Base-by-base conservation (phyloP, 129 eudicot genomes). In the Chrysanthemum makinoi region DNA sequence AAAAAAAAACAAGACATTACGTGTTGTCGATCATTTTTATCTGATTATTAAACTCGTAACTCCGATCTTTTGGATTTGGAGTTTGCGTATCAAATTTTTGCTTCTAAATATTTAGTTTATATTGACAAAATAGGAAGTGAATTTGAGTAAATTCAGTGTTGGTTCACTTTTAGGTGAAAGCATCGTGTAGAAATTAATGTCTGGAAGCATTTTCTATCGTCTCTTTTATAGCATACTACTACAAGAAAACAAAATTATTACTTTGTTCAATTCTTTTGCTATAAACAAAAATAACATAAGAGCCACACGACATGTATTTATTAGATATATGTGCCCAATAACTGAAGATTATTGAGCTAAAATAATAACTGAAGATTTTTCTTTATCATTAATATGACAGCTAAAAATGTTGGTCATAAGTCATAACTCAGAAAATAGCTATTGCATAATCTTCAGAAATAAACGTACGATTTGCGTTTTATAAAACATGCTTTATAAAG, bases 161-260 rank as follows among this genome's bases (percentile, higher is more conserved):
- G 77, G 70, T 30, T 35, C 77, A 73, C 57, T 63, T 73, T 44
- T 18, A 43, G 59, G 44, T 35, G 8, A 72, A 24, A 24, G 1
- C 15, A 59, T 72, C 57, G 24, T 57, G 66, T 70, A 43, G 39
- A 39, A 70, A 33, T 35, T 39, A 57, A 44, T 71, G 22, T 7
- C 22, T 59, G 58, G 57, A 35, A 57, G 17, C 22, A 35, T 7
- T 71, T 71, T 71, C 35, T 58, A 6, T 39, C 55, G 44, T 12
- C 33, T 71, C 46, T 19, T 15, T 47, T 58, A 19, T 58, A 20
- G 24, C 66, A 43, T 71, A 7, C 57, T 44, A 71, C 66, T 39
- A 28, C 33, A 28, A 43, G 55, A 55, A 72, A 59, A 73, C 62
- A 69, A 69, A 73, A 51, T 13, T 62, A 73, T 73, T 62, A 16